Evolutionary conservation across 257 asterid genomes (phyloP), one percentile per base, ranked within the genome.

Genomic region (Asclepias syriaca): DNA sequence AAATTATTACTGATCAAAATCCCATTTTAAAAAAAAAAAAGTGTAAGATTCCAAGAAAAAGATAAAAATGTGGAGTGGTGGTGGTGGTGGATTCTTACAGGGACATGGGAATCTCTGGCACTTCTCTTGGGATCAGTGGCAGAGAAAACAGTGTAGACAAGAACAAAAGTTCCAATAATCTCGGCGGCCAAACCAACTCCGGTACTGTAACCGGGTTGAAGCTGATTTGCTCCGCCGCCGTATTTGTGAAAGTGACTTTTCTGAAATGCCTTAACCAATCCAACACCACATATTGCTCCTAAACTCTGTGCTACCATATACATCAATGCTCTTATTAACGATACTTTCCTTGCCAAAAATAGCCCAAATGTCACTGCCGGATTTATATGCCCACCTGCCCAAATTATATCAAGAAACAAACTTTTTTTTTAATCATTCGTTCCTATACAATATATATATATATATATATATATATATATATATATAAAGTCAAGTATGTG

Each of bases 121-220:
- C 66, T 83, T 64, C 89, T 82, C 76, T 85, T 85, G 77, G 89
- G 85, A 64, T 85, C 89, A 15, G 87, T 85, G 72, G 87, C 89
- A 16, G 89, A 82, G 79, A 81, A 80, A 40, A 83, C 87, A 2
- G 84, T 83, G 84, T 79, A 82, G 14, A 80, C 82, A 37, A 82
- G 80, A 68, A 82, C 80, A 74, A 77, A 82, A 0, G 84, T 82
- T 69, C 87, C 84, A 39, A 83, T 70, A 34, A 84, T 81, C 72
- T 84, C 85, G 0, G 86, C 89, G 2, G 75, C 67, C 63, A 85
- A 73, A 0, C 86, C 89, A 29, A 70, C 77, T 65, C 79, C 74
- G 32, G 55, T 34, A 81, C 77, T 75, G 81, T 79, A 73, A 0
- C 82, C 85, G 4, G 21, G 69, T 45, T 78, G 72, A n/a, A 82